These are phyloP conservation scores for Iris macrosiphon DNA, from an alignment of 106 monocot species.

Conservation along the genomic window DNA sequence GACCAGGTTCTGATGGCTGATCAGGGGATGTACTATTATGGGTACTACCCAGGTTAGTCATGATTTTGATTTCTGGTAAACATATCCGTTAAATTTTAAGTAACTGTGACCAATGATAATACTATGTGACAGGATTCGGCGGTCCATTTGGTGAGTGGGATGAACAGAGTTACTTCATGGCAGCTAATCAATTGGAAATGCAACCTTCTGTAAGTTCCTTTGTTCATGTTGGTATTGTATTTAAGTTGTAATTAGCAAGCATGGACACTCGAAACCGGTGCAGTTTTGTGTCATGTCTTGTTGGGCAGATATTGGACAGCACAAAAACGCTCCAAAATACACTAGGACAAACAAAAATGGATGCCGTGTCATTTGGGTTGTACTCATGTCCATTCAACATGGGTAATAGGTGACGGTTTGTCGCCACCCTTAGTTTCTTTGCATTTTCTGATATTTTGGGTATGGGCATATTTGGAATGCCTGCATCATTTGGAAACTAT, in stretches of 20 bases:
- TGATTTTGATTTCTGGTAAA: background rate
- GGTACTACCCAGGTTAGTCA: constrained; percentile 73
- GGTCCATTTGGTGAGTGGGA: constrained; percentile 39
- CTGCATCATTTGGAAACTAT: too few relatives aligned
- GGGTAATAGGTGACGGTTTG: too few relatives aligned
- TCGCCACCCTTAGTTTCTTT: too few relatives aligned
- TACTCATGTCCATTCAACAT: too few relatives aligned
- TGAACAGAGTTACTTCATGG: constrained; percentile 28
- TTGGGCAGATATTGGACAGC: too few relatives aligned
- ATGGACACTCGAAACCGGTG: too few relatives aligned
- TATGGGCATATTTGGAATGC: too few relatives aligned
- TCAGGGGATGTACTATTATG: constrained; percentile 57
- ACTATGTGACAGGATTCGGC: constrained; percentile 16
- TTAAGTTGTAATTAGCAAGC: background rate
- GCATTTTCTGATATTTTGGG: too few relatives aligned
- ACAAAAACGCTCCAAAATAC: too few relatives aligned
- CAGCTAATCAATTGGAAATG: constrained; percentile 31
- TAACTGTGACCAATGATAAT: background rate
- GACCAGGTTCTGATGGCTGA: constrained; percentile 39
- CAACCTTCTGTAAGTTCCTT: constrained; percentile 48
- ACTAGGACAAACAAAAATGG: too few relatives aligned
- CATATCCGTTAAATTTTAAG: background rate
- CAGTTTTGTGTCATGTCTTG: background rate
- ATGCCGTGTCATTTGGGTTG: too few relatives aligned
- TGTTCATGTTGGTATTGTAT: background rate